Evolutionary conservation across 2,329 filamentous ascomycete genomes (phyloP).

Genomic region (Venturia effusa): DNA sequence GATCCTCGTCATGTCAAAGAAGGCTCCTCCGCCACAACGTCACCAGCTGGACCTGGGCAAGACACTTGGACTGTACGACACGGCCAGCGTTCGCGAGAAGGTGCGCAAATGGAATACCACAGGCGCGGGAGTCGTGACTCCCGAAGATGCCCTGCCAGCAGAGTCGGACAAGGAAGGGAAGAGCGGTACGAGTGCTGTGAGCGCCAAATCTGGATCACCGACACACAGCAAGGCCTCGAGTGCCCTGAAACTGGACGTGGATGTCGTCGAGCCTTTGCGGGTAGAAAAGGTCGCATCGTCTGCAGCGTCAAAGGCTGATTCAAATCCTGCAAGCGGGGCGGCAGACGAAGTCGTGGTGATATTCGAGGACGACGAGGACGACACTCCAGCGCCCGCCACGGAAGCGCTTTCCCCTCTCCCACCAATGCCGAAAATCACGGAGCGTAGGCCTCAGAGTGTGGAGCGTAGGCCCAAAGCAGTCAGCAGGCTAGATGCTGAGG

Average conservation of each 20-base stretch:
- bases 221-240: slow-evolving; percentile 10
- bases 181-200: not conserved
- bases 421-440: not conserved
- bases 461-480: slow-evolving; percentile 12
- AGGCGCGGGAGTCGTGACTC: slow-evolving; percentile 54
- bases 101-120: slow-evolving; percentile 78
- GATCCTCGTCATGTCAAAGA: not conserved
- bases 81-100: slow-evolving; percentile 51
- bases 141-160: slow-evolving; percentile 29
- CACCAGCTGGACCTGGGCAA: slow-evolving; percentile 36
- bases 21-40: not conserved
- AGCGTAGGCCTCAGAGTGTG: slow-evolving; percentile 3
- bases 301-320: not conserved
- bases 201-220: slow-evolving; percentile 9
- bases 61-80: slow-evolving; percentile 48
- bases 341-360: not conserved
- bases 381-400: not conserved
- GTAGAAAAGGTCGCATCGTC: slow-evolving; percentile 2
- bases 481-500: slow-evolving; percentile 33
- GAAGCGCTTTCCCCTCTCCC: not conserved
- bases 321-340: not conserved
- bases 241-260: not conserved
- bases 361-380: slow-evolving; percentile 1
- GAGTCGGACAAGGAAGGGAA: slow-evolving; percentile 9
- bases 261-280: not conserved